Evolutionary conservation across 2,329 filamentous ascomycete species (phyloP).

Genomic region (Leptodontidium sp.): DNA sequence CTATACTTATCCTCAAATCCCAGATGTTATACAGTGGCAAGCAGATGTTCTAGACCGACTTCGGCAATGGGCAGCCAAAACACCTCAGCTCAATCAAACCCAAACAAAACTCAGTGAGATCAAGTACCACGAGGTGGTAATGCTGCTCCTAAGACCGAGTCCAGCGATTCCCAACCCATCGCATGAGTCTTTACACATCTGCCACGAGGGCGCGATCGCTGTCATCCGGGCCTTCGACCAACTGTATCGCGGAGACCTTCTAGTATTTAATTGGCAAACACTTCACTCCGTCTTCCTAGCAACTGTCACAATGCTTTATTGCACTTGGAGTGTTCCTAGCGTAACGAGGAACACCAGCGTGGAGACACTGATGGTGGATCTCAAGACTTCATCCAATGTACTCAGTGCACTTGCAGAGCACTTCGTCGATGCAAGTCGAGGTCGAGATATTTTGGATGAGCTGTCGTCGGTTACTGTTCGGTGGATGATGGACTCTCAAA

Average conservation of each 20-base stretch:
- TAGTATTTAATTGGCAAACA: conserved; percentile 58
- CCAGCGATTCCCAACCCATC: conserved; percentile 59
- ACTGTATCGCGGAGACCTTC: conserved; percentile 54
- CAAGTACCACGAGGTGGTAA: conserved; percentile 57
- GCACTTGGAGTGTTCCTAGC: conserved; percentile 55
- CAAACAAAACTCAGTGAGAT: conserved; percentile 55
- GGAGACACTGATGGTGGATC: conserved; percentile 22
- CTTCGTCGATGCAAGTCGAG: conserved; percentile 23
- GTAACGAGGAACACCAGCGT: conserved; percentile 20
- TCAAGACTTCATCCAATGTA: conserved; percentile 18
- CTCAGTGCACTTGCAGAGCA: conserved; percentile 27
- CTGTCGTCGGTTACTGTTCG: conserved; percentile 23
- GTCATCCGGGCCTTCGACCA: conserved; percentile 52
- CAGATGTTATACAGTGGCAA: conserved; percentile 57
- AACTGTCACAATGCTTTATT: conserved; percentile 60
- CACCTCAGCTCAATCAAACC: conserved; percentile 43
- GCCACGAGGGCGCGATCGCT: conserved; percentile 53
- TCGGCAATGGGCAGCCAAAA: conserved; percentile 51
- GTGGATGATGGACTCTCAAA: conserved; percentile 21
- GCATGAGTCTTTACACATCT: conserved; percentile 50
- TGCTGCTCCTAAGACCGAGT: conserved; percentile 59
- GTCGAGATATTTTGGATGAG: conserved; percentile 26
- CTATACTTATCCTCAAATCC: conserved; percentile 58
- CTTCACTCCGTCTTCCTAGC: conserved; percentile 58
- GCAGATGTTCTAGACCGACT: conserved; percentile 51